Percentiles rank a stretch among this genome's conserved stretches.
Evolutionary conservation across 495 filamentous ascomycete genomes (phyloP).

Genomic region (Massariosphaeria phaeospora): DNA sequence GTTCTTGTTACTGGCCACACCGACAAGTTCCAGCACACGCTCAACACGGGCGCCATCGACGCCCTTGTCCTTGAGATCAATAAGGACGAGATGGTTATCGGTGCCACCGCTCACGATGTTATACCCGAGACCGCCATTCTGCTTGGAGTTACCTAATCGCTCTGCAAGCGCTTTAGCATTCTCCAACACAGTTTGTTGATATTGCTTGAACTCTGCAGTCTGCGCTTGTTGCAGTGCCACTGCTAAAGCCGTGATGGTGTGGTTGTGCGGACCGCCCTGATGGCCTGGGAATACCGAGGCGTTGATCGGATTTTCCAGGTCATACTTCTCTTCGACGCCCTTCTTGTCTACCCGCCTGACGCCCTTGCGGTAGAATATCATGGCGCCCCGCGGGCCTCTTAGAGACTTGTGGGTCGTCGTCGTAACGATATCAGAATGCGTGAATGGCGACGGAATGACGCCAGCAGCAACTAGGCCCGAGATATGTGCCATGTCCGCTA

Average conservation of each 20-base stretch:
- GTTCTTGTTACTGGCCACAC: constrained; percentile 99
- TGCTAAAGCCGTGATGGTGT: constrained; percentile 97
- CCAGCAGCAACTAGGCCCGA: constrained; percentile 90
- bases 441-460: constrained; percentile 92
- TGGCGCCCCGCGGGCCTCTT: constrained; percentile 94
- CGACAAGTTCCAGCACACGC: constrained; percentile 93
- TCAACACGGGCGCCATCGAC: constrained; percentile 95
- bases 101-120: constrained; percentile 95
- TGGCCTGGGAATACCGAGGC: constrained; percentile 99
- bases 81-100: constrained; percentile 97
- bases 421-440: constrained; percentile 92
- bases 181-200: constrained; percentile 86
- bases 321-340: constrained; percentile 86
- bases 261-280: constrained; percentile 99
- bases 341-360: constrained; percentile 83
- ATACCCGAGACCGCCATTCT: constrained; percentile 59
- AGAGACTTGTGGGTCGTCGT: constrained; percentile 99
- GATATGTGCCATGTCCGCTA: constrained; percentile 99
- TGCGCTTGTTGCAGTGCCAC: constrained; percentile 95
- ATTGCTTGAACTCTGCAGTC: constrained; percentile 89
- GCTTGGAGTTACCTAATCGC: constrained; percentile 58
- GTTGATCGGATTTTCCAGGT: constrained; percentile 95
- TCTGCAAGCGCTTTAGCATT: constrained; percentile 88
- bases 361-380: constrained; percentile 99
- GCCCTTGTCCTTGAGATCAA: constrained; percentile 73